A percentile compares a stretch with the other conserved stretches of the same genome.
Evolutionary conservation across 768 basidiomycete genomes (phyloP).

Genomic region (Tulasnella sp.): DNA sequence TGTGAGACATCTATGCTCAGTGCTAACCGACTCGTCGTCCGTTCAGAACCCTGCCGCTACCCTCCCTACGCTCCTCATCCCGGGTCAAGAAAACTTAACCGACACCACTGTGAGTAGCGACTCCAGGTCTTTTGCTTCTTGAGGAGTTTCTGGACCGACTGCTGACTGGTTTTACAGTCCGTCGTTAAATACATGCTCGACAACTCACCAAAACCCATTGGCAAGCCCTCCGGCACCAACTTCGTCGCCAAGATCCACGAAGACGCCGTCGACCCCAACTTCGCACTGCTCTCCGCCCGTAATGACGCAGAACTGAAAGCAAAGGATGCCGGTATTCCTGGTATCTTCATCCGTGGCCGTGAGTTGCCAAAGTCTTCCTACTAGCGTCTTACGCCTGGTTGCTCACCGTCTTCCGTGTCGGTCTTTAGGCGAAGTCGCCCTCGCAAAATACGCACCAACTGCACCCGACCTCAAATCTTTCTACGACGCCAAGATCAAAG

Average conservation of each 20-base stretch:
- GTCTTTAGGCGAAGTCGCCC: neutral
- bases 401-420: no score
- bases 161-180: neutral
- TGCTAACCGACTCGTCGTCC: neutral
- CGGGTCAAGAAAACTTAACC: slow-evolving; percentile 39
- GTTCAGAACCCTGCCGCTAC: slow-evolving; percentile 46
- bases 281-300: slow-evolving; percentile 41
- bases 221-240: slow-evolving; percentile 36
- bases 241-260: slow-evolving; percentile 44
- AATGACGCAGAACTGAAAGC: slow-evolving; percentile 47
- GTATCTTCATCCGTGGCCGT: slow-evolving; percentile 43
- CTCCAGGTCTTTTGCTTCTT: neutral
- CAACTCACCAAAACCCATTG: slow-evolving; percentile 39
- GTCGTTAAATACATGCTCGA: slow-evolving; percentile 44
- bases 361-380: slow-evolving; percentile 30
- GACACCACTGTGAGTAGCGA: slow-evolving; percentile 37
- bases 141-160: neutral
- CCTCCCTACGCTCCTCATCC: slow-evolving; percentile 42
- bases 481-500: slow-evolving; percentile 43
- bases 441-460: slow-evolving; percentile 35
- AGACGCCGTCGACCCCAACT: slow-evolving; percentile 51
- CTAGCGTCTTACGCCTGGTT: no score
- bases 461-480: slow-evolving; percentile 42
- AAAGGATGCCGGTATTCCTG: slow-evolving; percentile 37
- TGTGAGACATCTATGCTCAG: neutral